Conservation (phyloP, 2,329 filamentous ascomycete species). For the Aspergillus brasiliensis region DNA sequence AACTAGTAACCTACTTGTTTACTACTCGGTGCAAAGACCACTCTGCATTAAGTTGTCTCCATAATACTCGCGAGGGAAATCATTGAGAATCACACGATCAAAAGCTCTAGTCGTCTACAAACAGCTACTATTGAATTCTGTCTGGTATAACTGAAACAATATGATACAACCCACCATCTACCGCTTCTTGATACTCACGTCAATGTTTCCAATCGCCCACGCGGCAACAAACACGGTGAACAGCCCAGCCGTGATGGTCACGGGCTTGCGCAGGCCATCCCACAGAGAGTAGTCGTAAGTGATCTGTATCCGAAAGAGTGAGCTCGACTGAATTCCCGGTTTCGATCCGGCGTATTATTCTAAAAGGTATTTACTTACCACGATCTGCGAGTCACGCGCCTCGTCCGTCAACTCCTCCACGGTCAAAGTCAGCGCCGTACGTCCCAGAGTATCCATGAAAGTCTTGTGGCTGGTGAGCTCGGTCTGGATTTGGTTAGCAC, state of each 20-base stretch:
- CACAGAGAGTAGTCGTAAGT: constrained; percentile 81
- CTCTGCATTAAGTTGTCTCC: no score
- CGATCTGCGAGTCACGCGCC: constrained; percentile 75
- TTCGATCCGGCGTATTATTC: background rate
- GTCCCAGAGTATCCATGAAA: constrained; percentile 90
- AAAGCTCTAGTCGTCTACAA: background rate
- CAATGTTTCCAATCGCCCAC: constrained; percentile 75
- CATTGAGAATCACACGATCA: background rate
- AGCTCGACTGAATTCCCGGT: background rate
- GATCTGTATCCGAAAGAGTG: constrained; percentile 47
- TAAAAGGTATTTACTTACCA: constrained; percentile 52
- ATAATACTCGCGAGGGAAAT: no score
- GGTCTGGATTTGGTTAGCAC: constrained; percentile 56
- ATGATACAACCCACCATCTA: constrained; percentile 29
- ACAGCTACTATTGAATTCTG: background rate
- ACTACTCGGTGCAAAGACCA: background rate
- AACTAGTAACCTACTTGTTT: background rate
- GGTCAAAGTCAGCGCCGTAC: constrained; percentile 77
- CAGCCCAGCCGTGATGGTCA: constrained; percentile 75
- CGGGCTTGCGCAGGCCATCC: constrained; percentile 79
- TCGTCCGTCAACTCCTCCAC: constrained; percentile 90
- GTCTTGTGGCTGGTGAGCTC: constrained; percentile 73
- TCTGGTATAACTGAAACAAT: constrained; percentile 13
- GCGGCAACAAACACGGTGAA: constrained; percentile 72
- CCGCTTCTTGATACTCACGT: constrained; percentile 74